Conservation (phyloP, 352 stramenopile genomes). For the Phytopythium cucurbitacearum region DNA sequence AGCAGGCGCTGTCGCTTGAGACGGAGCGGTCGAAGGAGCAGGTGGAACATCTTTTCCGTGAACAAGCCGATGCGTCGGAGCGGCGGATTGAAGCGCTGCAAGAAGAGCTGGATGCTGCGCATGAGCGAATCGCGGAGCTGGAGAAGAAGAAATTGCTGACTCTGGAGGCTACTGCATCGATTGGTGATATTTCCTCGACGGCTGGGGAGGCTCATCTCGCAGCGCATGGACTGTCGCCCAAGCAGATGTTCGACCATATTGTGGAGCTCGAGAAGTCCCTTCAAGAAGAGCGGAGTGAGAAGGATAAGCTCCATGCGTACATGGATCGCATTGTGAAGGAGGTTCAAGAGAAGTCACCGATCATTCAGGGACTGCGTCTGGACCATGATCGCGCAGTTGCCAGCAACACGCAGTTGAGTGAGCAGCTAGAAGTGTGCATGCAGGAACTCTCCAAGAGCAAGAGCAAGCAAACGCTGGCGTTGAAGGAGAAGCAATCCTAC, state of each 20-base stretch:
- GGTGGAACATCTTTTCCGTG: constrained; percentile 69
- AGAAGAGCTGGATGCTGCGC: constrained; percentile 44
- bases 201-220: constrained; percentile 63
- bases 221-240: constrained; percentile 70
- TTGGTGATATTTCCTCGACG: constrained; percentile 56
- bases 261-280: constrained; percentile 85
- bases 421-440: constrained; percentile 58
- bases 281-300: constrained; percentile 68
- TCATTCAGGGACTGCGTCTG: constrained; percentile 85
- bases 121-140: constrained; percentile 49
- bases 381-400: constrained; percentile 89
- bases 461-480: constrained; percentile 57
- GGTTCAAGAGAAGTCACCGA: constrained; percentile 89
- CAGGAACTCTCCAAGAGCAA: constrained; percentile 72
- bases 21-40: constrained; percentile 65
- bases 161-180: constrained; percentile 41
- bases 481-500: constrained; percentile 55
- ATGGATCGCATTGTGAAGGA: constrained; percentile 91
- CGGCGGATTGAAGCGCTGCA: constrained; percentile 50
- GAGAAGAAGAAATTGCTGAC: constrained; percentile 61
- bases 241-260: constrained; percentile 88
- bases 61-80: constrained; percentile 58
- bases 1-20: constrained; percentile 57
- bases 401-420: constrained; percentile 71
- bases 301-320: constrained; percentile 87